Percentiles rank a stretch among this genome's conserved stretches.
These are phyloP conservation scores for Phyllosticta ampelicida DNA, from an alignment of 2,329 filamentous ascomycete species.

Conservation along the genomic window DNA sequence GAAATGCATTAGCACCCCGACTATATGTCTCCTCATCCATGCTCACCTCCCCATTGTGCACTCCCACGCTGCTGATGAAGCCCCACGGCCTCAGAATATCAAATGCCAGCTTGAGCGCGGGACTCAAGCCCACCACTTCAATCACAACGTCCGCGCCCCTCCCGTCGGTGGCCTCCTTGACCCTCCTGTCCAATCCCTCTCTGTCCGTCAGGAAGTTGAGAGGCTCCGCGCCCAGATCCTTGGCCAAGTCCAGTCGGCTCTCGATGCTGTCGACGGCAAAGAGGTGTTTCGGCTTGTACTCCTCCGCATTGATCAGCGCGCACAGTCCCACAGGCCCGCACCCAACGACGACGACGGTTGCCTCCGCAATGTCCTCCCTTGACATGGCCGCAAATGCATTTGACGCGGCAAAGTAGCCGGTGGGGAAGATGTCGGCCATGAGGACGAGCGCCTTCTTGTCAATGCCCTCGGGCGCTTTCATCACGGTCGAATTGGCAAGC, in stretches of 20 bases:
- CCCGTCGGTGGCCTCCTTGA: conserved; percentile 66
- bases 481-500: conserved; percentile 54
- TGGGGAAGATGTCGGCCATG: conserved; percentile 89
- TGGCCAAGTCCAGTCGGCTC: conserved; percentile 62
- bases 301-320: conserved; percentile 65
- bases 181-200: conserved; percentile 53
- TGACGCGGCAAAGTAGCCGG: conserved; percentile 68
- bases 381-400: conserved; percentile 62
- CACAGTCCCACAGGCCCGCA: conserved; percentile 75
- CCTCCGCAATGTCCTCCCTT: conserved; percentile 48
- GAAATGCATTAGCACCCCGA: not conserved
- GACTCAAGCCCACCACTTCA: conserved; percentile 39
- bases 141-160: conserved; percentile 79
- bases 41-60: conserved; percentile 34
- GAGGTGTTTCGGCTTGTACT: conserved; percentile 62
- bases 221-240: conserved; percentile 65
- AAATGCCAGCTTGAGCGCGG: conserved; percentile 37
- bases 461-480: conserved; percentile 61
- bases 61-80: conserved; percentile 37
- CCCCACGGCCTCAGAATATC: conserved; percentile 41
- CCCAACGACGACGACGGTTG: conserved; percentile 69
- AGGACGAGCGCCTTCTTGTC: conserved; percentile 66
- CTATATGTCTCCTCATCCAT: not conserved
- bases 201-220: conserved; percentile 64
- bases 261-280: conserved; percentile 72